Evolutionary conservation across 768 basidiomycete species (phyloP), one percentile per base, ranked within the genome.

Genomic region (Rhodotorula paludigena): DNA sequence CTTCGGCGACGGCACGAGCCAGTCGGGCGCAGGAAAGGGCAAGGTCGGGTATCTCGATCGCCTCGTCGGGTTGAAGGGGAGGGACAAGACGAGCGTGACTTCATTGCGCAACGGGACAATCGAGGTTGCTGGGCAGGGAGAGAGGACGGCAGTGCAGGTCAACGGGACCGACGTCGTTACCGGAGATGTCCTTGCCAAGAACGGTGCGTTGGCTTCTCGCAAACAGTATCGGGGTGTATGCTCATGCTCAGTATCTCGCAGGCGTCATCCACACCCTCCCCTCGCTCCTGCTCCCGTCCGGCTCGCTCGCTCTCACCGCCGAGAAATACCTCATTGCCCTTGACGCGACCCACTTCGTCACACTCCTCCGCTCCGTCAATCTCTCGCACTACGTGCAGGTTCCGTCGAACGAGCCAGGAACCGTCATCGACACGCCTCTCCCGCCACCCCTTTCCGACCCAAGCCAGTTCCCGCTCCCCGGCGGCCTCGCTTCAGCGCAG

Each of bases 311-410:
- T 66, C 80, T 92, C 51, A 98, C 93, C 8, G 89, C 93, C 25
- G 96, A 98, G 81, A 98, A 98, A 78, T 91, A 88, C 72, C 87
- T 99, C 25, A 84, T 98, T 16, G 86, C 90, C 6, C 83, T 97
- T 67, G 90, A 96, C 76, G 96, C 93, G 79, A 89, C 89, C 3
- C 83, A 84, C 38, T 98, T 98, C 77, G 89, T 98, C 59, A 87
- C 88, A 11, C 82, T 97, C 32, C 80, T 99, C 35, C 91, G 89
- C 71, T 88, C 89, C 6, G 89, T 89, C 38, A 82, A 89, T 68
- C 84, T 99, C 1, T 79, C 81, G 16, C 64, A 76, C 23, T 81
- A 80, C 63, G 77, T 80, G 47, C 76, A 78, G 36, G 66, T 77
- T 38, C 69, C 74, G 20, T 68, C 76, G 48, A 69, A 74, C 25